These are phyloP conservation scores for Aristolochia fimbriata DNA, from an alignment of 164 flowering plant species.

Conservation along the genomic window DNA sequence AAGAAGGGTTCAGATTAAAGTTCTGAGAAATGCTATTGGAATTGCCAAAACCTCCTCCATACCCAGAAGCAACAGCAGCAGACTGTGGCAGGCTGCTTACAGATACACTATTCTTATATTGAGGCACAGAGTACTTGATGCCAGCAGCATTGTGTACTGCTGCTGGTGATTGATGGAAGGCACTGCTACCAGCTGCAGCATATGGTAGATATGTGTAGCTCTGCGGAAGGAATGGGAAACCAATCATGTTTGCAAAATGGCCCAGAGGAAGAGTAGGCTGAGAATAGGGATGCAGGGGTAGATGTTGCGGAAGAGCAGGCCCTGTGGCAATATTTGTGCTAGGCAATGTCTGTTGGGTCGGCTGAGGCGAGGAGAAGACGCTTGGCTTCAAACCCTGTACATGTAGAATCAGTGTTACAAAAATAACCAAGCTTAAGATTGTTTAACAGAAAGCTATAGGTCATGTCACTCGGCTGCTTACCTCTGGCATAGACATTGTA, in stretches of 20 bases:
- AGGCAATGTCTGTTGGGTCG: conserved; percentile 42
- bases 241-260: conserved; percentile 70
- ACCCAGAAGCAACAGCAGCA: conserved; percentile 65
- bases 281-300: conserved; percentile 68
- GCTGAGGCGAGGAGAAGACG: conserved; percentile 44
- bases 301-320: conserved; percentile 71
- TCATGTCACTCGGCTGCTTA: conserved; percentile 12
- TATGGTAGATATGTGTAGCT: conserved; percentile 81
- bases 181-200: conserved; percentile 60
- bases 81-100: conserved; percentile 75
- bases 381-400: conserved; percentile 53
- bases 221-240: conserved; percentile 73
- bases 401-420: background rate
- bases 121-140: conserved; percentile 51
- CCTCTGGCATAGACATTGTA: conserved; percentile 70
- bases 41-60: conserved; percentile 72
- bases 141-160: conserved; percentile 35
- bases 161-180: conserved; percentile 79
- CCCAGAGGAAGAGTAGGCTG: conserved; percentile 87
- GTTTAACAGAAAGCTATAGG: background rate
- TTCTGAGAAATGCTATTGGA: conserved; percentile 56
- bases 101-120: conserved; percentile 65
- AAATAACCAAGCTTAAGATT: too few species aligned
- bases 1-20: conserved; percentile 52
- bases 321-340: conserved; percentile 51